Conservation (phyloP, 176 grass and related monocot species). For the Eremochloa ophiuroides region DNA sequence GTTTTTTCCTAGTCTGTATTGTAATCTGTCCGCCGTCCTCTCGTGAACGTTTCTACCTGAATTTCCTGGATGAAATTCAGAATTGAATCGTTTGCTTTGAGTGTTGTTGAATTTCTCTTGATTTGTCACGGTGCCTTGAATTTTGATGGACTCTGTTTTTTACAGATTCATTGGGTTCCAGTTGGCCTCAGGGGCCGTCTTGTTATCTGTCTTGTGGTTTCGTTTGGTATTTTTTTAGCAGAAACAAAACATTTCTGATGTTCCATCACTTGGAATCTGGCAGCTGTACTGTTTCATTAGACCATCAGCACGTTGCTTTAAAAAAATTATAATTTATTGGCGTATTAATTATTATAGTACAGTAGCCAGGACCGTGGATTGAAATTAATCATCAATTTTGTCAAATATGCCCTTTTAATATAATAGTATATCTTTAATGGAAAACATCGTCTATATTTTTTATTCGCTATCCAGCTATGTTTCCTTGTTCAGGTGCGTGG, state of each 20-base stretch:
- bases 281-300: slow-evolving; percentile 40
- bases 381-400: neutral
- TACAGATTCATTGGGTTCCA: neutral
- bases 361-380: neutral
- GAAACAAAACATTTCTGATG: neutral
- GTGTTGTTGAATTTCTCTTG: neutral
- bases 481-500: slow-evolving; percentile 11
- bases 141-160: neutral
- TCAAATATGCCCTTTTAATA: neutral
- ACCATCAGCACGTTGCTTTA: neutral
- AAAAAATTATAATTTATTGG: neutral
- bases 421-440: neutral
- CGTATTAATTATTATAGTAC: neutral
- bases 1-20: neutral
- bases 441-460: neutral
- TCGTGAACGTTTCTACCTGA: neutral
- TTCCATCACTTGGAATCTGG: neutral
- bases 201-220: neutral
- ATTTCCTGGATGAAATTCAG: neutral
- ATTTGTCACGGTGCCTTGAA: neutral
- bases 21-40: neutral
- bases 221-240: neutral
- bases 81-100: neutral
- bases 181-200: neutral
- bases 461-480: neutral